Conservation (phyloP, 768 basidiomycete genomes). For the Lentinula edodes region DNA sequence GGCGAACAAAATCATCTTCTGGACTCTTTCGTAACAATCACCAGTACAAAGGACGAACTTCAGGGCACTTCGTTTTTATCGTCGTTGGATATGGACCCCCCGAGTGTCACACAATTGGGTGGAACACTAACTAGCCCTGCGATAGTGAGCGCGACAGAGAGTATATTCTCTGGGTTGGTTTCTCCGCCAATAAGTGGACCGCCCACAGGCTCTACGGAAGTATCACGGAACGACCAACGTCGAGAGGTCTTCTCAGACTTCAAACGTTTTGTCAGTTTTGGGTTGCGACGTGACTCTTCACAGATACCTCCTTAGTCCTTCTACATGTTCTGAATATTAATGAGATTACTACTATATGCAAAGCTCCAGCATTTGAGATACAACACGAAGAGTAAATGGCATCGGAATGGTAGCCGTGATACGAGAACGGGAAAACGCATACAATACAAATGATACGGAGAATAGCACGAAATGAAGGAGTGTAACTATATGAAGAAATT, state of each 20-base stretch:
- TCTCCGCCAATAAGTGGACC: slow-evolving; percentile 64
- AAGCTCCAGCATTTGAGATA: background rate
- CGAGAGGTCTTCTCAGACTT: slow-evolving; percentile 88
- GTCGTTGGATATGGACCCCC: slow-evolving; percentile 92
- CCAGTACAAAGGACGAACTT: slow-evolving; percentile 87
- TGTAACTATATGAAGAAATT: too few species aligned
- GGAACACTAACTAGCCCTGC: slow-evolving; percentile 62
- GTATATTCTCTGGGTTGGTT: slow-evolving; percentile 52
- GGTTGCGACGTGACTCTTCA: slow-evolving; percentile 64
- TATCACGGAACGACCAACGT: slow-evolving; percentile 42
- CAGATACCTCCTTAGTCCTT: slow-evolving; percentile 9
- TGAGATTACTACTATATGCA: background rate
- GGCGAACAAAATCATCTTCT: slow-evolving; percentile 82
- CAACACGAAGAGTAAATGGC: background rate
- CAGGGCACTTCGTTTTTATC: slow-evolving; percentile 90
- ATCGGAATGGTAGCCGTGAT: too few species aligned
- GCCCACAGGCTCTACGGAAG: slow-evolving; percentile 51
- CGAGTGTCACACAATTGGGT: slow-evolving; percentile 37
- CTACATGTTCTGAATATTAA: background rate
- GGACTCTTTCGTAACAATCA: slow-evolving; percentile 88
- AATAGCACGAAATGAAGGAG: too few species aligned
- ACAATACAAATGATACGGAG: background rate
- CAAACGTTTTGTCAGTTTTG: slow-evolving; percentile 84
- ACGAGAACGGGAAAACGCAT: background rate
- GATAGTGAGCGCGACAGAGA: slow-evolving; percentile 37